These are phyloP conservation scores for Prototheca wickerhamii DNA, from an alignment of 163 green algal species.

Conservation along the genomic window DNA sequence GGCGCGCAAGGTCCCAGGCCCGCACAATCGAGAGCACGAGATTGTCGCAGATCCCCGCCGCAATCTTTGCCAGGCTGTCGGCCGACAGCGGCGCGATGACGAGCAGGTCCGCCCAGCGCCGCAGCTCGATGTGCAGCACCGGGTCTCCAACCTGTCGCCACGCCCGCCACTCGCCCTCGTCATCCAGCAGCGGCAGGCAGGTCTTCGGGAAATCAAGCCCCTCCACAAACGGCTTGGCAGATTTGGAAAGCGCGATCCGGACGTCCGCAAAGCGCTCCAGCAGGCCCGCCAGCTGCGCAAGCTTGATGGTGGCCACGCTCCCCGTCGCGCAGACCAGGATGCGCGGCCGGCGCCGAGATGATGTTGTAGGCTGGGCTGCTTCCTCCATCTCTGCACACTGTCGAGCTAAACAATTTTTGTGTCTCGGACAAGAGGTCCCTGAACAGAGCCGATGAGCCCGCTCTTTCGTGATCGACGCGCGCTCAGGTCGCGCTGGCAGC, in stretches of 20 bases:
- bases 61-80: slow-evolving; percentile 90
- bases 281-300: slow-evolving; percentile 36
- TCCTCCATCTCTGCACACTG: not conserved
- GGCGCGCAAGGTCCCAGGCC: slow-evolving; percentile 73
- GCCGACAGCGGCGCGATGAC: slow-evolving; percentile 88
- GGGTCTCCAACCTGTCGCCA: slow-evolving; percentile 58
- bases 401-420: not conserved
- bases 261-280: slow-evolving; percentile 43
- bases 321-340: slow-evolving; percentile 60
- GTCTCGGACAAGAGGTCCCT: too few species aligned
- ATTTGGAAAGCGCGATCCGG: slow-evolving; percentile 48
- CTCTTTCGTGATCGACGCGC: too few species aligned
- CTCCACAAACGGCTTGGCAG: slow-evolving; percentile 59
- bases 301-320: slow-evolving; percentile 85
- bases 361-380: not conserved
- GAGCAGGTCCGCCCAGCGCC: slow-evolving; percentile 84
- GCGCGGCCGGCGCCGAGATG: slow-evolving; percentile 10
- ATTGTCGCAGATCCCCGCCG: slow-evolving; percentile 83
- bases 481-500: too few species aligned
- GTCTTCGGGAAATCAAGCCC: slow-evolving; percentile 31
- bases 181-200: slow-evolving; percentile 36
- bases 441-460: too few species aligned
- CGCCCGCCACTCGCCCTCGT: slow-evolving; percentile 76
- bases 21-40: slow-evolving; percentile 82
- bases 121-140: slow-evolving; percentile 94